Evolutionary conservation across 768 basidiomycete genomes (phyloP).

Genomic region (Sporobolomyces phaffii): DNA sequence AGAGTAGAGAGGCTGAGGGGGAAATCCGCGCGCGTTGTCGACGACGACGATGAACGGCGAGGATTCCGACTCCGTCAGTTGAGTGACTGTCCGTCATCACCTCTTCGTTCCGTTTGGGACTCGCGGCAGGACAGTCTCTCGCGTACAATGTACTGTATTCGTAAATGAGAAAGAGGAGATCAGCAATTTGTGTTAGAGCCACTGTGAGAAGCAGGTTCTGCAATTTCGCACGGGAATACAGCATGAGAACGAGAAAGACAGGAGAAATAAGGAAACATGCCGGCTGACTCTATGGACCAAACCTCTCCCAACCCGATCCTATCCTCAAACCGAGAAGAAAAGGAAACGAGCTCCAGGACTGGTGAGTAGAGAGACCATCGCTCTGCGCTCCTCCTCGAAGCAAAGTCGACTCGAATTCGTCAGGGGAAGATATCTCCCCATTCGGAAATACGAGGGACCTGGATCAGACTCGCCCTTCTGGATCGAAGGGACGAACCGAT

Average conservation of each 20-base stretch:
- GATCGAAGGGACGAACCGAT: background rate
- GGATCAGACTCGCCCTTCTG: background rate
- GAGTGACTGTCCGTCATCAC: too few species aligned
- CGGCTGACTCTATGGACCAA: slow-evolving; percentile 18
- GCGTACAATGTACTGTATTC: too few species aligned
- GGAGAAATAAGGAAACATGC: background rate
- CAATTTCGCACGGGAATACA: too few species aligned
- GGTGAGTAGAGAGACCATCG: slow-evolving; percentile 34
- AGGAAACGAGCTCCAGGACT: background rate
- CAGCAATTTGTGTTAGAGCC: too few species aligned
- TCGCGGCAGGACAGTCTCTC: too few species aligned
- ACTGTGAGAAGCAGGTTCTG: too few species aligned
- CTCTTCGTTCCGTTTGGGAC: too few species aligned
- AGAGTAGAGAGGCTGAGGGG: too few species aligned
- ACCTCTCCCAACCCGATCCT: slow-evolving; percentile 15
- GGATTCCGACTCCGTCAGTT: too few species aligned
- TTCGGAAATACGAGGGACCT: background rate
- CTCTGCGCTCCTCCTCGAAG: slow-evolving; percentile 18
- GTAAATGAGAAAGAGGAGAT: too few species aligned
- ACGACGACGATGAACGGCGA: too few species aligned
- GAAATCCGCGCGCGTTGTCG: too few species aligned
- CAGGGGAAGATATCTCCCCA: background rate
- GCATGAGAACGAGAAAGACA: background rate
- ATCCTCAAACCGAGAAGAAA: background rate
- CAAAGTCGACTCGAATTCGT: background rate